Conservation (phyloP, 2,329 filamentous ascomycete species). For the Spiromastix sp. region DNA sequence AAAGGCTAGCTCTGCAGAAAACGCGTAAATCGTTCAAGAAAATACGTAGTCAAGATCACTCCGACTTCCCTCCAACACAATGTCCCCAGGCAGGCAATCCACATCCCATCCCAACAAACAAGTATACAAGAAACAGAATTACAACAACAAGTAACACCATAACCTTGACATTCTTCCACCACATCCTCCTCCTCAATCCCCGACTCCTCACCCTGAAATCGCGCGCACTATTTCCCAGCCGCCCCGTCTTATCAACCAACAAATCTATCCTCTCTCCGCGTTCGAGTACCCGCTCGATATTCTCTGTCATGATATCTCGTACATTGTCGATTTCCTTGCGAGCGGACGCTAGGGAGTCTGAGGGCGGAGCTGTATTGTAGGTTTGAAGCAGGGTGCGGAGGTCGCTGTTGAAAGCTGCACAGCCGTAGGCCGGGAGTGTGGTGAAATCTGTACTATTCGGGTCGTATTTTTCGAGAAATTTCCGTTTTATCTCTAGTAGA, state of each 20-base stretch:
- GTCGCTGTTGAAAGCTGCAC: constrained; percentile 72
- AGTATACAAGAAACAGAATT: constrained; percentile 56
- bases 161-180: constrained; percentile 98
- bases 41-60: too few species aligned
- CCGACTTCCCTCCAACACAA: too few species aligned
- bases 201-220: constrained; percentile 85
- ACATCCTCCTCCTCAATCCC: constrained; percentile 86
- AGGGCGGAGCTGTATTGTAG: constrained; percentile 67
- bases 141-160: constrained; percentile 74
- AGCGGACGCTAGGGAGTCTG: constrained; percentile 74
- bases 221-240: constrained; percentile 73
- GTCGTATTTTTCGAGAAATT: constrained; percentile 65
- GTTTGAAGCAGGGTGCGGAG: constrained; percentile 71
- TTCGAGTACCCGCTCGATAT: constrained; percentile 83
- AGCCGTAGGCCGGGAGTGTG: constrained; percentile 78
- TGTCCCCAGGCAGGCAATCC: constrained; percentile 49
- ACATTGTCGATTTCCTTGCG: constrained; percentile 88
- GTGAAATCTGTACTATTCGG: constrained; percentile 59
- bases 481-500: constrained; percentile 79
- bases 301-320: constrained; percentile 86
- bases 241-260: constrained; percentile 91
- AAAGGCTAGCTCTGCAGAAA: too few species aligned
- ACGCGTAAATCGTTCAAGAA: background rate
- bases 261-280: constrained; percentile 87
- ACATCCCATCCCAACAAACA: constrained; percentile 63